Base-by-base conservation (phyloP, 257 asterid species). In the Primulina tabacum region DNA sequence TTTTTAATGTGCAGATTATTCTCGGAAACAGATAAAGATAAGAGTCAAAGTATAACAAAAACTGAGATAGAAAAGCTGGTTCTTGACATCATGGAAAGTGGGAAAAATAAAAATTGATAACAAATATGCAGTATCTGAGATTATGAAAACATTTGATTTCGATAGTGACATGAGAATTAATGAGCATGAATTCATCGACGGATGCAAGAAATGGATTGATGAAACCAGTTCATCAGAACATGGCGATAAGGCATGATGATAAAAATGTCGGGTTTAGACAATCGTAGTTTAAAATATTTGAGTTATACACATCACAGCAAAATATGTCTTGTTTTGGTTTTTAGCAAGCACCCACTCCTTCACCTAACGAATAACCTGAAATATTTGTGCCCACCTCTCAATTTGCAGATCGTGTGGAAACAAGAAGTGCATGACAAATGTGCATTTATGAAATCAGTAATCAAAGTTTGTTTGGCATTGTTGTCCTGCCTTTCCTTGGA, bases 401-500 rank as follows among this genome's bases (percentile, higher is more conserved):
- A n/a, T n/a, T 56, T 60, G 77, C 83, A 82, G 89, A 71, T 73
- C 17, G 73, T 80, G 71, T 78, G 83, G 87, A 76, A 64, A 30
- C 33, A 76, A 62, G 57, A 62, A 11, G 80, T 69, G 3, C 56
- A 56, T 0, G 65, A 62, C 73, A 69, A 65, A 55, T 69, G 81
- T 82, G 71, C 65, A 5, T 61, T 83, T 16, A 8, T 75, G 68
- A 50, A 7, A 71, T 71, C 90, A 10, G 7, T 84, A 33, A 62
- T 73, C 47, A 87, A 81, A 76, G 75, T 88, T n/a, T 71, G 2
- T 59, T 79, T 58, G 95, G 95, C 64, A 62, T 86, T 28, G 77
- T 47, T 38, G 78, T 79, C 32, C 20, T 84, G 53, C 86, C 88
- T 17, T 74, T 86, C 52, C 72, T 83, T 4, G 88, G 83, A 72